These are phyloP conservation scores for Asterochloris erici DNA, from an alignment of 139 green algal species.

Conservation along the genomic window DNA sequence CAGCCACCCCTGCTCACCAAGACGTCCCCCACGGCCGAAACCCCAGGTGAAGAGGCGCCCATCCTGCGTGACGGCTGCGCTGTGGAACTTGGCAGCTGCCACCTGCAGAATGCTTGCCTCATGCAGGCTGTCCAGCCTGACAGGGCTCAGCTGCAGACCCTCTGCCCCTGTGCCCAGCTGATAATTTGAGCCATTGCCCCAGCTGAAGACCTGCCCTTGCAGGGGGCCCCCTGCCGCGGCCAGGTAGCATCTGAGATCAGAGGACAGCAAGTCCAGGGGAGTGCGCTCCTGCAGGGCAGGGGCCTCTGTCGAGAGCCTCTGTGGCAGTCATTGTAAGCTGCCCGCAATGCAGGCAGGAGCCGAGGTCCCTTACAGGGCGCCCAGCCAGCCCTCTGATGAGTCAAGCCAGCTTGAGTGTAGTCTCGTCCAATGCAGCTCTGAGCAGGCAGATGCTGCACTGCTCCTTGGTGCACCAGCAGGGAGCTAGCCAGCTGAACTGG, in stretches of 20 bases:
- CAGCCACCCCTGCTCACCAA: slow-evolving; percentile 44
- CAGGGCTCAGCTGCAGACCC: slow-evolving; percentile 38
- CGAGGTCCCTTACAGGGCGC: neutral
- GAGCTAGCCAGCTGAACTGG: neutral
- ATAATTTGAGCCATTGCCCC: slow-evolving; percentile 91
- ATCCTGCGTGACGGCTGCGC: slow-evolving; percentile 56
- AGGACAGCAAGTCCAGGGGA: slow-evolving; percentile 79
- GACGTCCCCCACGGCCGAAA: slow-evolving; percentile 77
- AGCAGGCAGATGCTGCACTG: too few relatives aligned
- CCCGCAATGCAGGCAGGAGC: neutral
- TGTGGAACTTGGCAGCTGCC: slow-evolving; percentile 87
- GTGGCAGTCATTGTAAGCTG: neutral
- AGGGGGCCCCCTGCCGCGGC: neutral
- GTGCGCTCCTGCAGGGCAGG: slow-evolving; percentile 48
- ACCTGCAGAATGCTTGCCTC: slow-evolving; percentile 40
- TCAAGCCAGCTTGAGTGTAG: too few relatives aligned
- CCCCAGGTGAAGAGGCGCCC: slow-evolving; percentile 69
- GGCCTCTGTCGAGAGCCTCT: neutral
- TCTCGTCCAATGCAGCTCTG: too few relatives aligned
- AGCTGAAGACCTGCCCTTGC: slow-evolving; percentile 65
- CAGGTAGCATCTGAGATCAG: slow-evolving; percentile 45
- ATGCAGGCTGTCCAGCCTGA: slow-evolving; percentile 59
- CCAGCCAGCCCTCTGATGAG: too few relatives aligned
- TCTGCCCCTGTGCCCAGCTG: slow-evolving; percentile 81
- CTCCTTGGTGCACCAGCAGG: too few relatives aligned